phyloP scores from a whole-genome alignment of 2,329 filamentous ascomycete species.

The Xylariaceae sp. region DNA sequence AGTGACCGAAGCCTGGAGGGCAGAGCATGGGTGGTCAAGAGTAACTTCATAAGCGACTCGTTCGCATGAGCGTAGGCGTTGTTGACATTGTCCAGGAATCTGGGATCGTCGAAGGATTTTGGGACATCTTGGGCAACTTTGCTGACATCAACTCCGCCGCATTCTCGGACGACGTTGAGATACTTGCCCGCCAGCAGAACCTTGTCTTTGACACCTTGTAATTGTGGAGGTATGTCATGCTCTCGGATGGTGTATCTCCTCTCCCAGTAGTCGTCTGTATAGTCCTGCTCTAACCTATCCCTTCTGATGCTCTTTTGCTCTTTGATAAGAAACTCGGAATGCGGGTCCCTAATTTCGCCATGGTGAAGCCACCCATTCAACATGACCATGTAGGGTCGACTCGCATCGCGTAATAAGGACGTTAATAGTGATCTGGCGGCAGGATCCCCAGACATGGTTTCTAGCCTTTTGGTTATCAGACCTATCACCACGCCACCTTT shows the following conservation, averaged over 20 bases:
- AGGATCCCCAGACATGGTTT: constrained; percentile 91
- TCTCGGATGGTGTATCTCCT: constrained; percentile 94
- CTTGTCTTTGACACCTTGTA: constrained; percentile 89
- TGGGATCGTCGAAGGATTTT: constrained; percentile 84
- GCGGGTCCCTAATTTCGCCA: constrained; percentile 90
- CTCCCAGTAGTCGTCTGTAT: constrained; percentile 99
- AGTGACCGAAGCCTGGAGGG: constrained; percentile 85
- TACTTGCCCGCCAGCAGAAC: constrained; percentile 96
- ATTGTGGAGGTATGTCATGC: constrained; percentile 86
- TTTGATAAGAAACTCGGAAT: constrained; percentile 91
- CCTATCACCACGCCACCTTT: constrained; percentile 96
- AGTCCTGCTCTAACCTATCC: constrained; percentile 90
- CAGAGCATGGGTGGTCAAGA: constrained; percentile 89
- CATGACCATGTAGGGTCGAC: constrained; percentile 96
- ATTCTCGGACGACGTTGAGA: constrained; percentile 95
- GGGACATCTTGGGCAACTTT: constrained; percentile 88
- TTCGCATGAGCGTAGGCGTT: constrained; percentile 94
- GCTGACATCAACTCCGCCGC: constrained; percentile 91
- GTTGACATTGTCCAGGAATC: constrained; percentile 95
- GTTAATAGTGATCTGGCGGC: constrained; percentile 82
- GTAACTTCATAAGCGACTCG: constrained; percentile 84
- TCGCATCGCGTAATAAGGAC: constrained; percentile 81
- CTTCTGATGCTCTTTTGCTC: constrained; percentile 94
- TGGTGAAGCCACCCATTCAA: constrained; percentile 98
- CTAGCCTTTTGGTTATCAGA: constrained; percentile 79